phyloP scores from a whole-genome alignment of 495 filamentous ascomycete genomes.

The Aspergillus egyptiacus region DNA sequence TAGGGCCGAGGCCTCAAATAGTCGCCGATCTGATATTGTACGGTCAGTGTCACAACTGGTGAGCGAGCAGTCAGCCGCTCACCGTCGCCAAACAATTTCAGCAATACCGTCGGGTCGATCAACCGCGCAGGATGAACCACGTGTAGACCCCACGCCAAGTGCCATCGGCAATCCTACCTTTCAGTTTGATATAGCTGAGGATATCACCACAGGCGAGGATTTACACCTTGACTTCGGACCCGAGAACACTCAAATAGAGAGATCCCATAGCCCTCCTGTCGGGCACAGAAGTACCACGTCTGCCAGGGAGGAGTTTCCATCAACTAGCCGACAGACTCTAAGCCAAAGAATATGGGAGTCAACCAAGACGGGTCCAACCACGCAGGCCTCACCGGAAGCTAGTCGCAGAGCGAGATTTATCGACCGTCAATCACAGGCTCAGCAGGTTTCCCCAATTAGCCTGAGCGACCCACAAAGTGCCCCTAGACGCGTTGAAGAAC shows the following conservation, averaged over 20 bases:
- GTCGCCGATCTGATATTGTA: slow-evolving; percentile 16
- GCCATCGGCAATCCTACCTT: slow-evolving; percentile 11
- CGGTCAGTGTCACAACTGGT: not conserved
- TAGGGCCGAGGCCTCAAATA: not conserved
- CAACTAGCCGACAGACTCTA: not conserved
- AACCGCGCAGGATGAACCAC: not conserved
- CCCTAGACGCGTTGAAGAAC: slow-evolving; percentile 6
- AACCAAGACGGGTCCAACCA: not conserved
- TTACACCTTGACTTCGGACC: slow-evolving; percentile 2
- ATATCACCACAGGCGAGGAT: slow-evolving; percentile 2
- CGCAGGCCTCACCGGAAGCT: slow-evolving; percentile 3
- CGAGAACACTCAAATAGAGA: slow-evolving; percentile 11
- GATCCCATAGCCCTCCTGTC: slow-evolving; percentile 18
- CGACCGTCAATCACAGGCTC: slow-evolving; percentile 31
- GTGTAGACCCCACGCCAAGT: slow-evolving; percentile 6
- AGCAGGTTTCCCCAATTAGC: slow-evolving; percentile 28
- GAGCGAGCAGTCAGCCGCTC: not conserved
- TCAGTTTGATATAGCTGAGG: slow-evolving; percentile 10
- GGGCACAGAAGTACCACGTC: not conserved
- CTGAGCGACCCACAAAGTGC: slow-evolving; percentile 14
- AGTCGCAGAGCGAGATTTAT: slow-evolving; percentile 22
- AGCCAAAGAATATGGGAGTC: slow-evolving; percentile 11
- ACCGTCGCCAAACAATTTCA: slow-evolving; percentile 11
- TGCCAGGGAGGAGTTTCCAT: not conserved
- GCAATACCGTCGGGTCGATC: not conserved